Base-by-base conservation (phyloP, 805 yeast species). In the Blastobotrys americana region DNA sequence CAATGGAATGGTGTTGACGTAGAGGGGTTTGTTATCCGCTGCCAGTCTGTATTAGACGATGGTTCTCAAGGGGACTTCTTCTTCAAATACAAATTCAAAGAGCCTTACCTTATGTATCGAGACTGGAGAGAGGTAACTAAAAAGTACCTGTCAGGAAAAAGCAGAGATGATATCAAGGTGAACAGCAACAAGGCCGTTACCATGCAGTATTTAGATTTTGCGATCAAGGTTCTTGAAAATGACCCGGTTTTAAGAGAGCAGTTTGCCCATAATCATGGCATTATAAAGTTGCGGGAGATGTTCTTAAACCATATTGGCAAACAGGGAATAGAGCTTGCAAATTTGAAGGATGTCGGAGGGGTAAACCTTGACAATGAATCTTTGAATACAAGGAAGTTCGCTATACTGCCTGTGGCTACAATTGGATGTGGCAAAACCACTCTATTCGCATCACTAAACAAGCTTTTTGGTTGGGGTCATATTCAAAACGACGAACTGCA, bases 341-440 rank as follows among this genome's bases (percentile, higher is more conserved):
- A 70, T 21, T 67, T 73, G 38, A 80, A 64, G 36, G 62, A 57
- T 34, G 39, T 71, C 15, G 52, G 61, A 18, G 49, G 76, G 22
- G 8, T 13, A 25, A 13, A 8, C 8, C 31, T 13, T 25, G 74
- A 71, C 43, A 53, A 66, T 0, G 52, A 66, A 1, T 65, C 68
- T 40, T 49, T 47, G 17, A n/a, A 4, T 2, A 15, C 34, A n/a
- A 17, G 43, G 21, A 40, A 38, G 52, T 82, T 77, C 57, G 73
- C 85, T 0, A 56, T 93, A 2, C 75, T 87, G 1, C 90, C 97
- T 0, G 77, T 89, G 2, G 88, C 97, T 0, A 87, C 95, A 0
- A 76, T 90, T 42, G 97, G 97, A 0, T 86, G 96, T 63, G 98
- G 98, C 5, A 93, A 93, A 59, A 88, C 97, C 0, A 87, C 97